Evolutionary conservation across 1,284 basidiomycete species (phyloP).

Genomic region (Boletus smithii): DNA sequence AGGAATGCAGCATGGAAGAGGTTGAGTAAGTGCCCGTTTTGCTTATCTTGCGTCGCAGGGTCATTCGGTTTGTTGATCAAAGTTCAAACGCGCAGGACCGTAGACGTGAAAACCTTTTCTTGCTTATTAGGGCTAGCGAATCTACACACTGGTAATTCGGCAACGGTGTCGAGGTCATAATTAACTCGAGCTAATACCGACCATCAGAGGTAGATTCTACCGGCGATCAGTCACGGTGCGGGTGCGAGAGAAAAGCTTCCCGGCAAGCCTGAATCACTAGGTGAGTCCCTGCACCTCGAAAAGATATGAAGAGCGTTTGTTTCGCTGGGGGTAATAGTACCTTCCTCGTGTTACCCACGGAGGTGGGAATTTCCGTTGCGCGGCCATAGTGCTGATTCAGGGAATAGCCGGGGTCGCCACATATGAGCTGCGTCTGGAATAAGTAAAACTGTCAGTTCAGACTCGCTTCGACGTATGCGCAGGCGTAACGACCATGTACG

Average conservation of each 20-base stretch:
- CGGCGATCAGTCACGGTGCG: no score
- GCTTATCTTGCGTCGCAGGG: background rate
- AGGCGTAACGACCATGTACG: no score
- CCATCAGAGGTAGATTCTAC: conserved; percentile 2
- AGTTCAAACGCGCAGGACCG: background rate
- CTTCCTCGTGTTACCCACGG: no score
- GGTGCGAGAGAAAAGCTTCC: no score
- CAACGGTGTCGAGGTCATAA: background rate
- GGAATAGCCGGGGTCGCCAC: background rate
- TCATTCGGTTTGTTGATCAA: background rate
- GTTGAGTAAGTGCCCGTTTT: background rate
- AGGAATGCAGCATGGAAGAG: background rate
- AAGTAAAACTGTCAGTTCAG: no score
- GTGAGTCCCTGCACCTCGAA: no score
- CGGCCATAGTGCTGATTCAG: conserved; percentile 4
- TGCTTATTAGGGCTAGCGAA: background rate
- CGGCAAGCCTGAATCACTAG: no score
- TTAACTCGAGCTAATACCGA: background rate
- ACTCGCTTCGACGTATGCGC: no score
- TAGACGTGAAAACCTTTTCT: background rate
- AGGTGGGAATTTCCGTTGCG: conserved; percentile 1
- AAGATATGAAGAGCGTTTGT: background rate
- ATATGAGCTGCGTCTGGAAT: no score
- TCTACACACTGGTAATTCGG: background rate
- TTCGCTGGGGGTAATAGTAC: background rate